Percentiles rank a stretch among this genome's conserved stretches.
Conservation (phyloP, 441 rosid genomes). For the Adansonia grandidieri region DNA sequence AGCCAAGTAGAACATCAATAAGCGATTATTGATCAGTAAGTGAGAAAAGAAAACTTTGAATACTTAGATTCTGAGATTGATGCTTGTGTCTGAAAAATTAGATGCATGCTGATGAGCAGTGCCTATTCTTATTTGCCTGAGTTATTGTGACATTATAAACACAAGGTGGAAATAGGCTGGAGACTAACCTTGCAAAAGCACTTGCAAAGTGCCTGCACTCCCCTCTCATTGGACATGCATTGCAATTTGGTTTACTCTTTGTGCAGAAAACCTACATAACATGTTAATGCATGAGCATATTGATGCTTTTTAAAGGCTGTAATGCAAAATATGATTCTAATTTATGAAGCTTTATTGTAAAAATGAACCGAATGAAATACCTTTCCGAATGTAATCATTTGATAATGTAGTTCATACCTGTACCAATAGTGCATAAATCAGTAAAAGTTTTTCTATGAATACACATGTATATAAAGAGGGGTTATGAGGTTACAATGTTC, state of each 20-base stretch:
- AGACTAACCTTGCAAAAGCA: constrained; percentile 93
- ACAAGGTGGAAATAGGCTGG: constrained; percentile 16
- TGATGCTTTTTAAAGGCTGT: constrained; percentile 25
- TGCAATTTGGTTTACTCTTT: constrained; percentile 93
- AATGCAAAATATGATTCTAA: constrained; percentile 21
- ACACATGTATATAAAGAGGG: constrained; percentile 27
- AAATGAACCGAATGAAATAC: constrained; percentile 41
- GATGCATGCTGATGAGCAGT: not conserved
- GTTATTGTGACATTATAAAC: constrained; percentile 5
- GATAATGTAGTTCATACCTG: constrained; percentile 99
- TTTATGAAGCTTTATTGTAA: constrained; percentile 28
- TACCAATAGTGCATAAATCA: constrained; percentile 32
- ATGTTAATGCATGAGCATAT: constrained; percentile 31
- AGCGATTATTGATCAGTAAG: constrained; percentile 18
- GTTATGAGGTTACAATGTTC: constrained; percentile 67
- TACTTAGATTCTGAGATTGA: constrained; percentile 17
- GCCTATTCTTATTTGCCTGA: constrained; percentile 5
- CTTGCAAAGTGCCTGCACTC: constrained; percentile 99
- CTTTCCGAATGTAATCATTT: constrained; percentile 99
- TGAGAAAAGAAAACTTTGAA: not conserved
- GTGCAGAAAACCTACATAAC: constrained; percentile 93
- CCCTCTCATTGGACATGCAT: constrained; percentile 98
- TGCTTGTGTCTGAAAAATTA: not conserved
- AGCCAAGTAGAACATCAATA: constrained; percentile 13
- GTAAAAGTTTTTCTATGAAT: constrained; percentile 24